These are phyloP conservation scores for Volvariella volvacea DNA, from an alignment of 1,284 basidiomycete species.

Conservation along the genomic window DNA sequence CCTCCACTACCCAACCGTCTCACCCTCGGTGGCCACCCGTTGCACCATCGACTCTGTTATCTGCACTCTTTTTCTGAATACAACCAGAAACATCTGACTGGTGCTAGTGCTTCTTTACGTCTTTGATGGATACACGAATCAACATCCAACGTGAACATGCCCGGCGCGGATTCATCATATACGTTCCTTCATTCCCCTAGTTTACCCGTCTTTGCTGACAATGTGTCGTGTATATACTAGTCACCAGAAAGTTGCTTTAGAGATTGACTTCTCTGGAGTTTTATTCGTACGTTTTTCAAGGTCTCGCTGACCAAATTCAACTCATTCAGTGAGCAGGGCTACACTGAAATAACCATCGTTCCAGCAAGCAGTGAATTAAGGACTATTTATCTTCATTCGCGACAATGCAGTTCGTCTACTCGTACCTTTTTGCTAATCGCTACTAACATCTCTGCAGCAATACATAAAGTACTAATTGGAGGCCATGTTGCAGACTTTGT, in stretches of 20 bases:
- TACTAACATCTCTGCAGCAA: slow-evolving; percentile 37
- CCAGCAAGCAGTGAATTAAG: slow-evolving; percentile 72
- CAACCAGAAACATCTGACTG: neutral
- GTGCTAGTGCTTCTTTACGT: slow-evolving; percentile 1
- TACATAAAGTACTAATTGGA: slow-evolving; percentile 69
- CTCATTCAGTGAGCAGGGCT: slow-evolving; percentile 50
- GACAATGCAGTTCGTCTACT: slow-evolving; percentile 67
- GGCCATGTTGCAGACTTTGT: slow-evolving; percentile 67
- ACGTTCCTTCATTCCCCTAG: slow-evolving; percentile 44
- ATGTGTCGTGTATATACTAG: slow-evolving; percentile 60
- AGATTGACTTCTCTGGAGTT: slow-evolving; percentile 79
- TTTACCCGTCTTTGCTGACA: slow-evolving; percentile 36
- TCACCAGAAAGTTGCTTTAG: slow-evolving; percentile 88
- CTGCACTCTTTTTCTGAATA: neutral
- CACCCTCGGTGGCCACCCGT: slow-evolving; percentile 8
- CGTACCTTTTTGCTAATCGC: slow-evolving; percentile 11
- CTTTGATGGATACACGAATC: slow-evolving; percentile 37
- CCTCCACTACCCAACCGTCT: slow-evolving; percentile 21
- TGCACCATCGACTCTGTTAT: slow-evolving; percentile 4
- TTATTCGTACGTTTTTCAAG: slow-evolving; percentile 55
- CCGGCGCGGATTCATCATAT: slow-evolving; percentile 81
- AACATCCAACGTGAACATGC: slow-evolving; percentile 67
- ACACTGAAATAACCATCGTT: slow-evolving; percentile 85
- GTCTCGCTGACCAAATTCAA: slow-evolving; percentile 12
- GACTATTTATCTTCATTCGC: slow-evolving; percentile 80